phyloP scores from a whole-genome alignment of 1,284 basidiomycete species.

The Sporisorium graminicola region DNA sequence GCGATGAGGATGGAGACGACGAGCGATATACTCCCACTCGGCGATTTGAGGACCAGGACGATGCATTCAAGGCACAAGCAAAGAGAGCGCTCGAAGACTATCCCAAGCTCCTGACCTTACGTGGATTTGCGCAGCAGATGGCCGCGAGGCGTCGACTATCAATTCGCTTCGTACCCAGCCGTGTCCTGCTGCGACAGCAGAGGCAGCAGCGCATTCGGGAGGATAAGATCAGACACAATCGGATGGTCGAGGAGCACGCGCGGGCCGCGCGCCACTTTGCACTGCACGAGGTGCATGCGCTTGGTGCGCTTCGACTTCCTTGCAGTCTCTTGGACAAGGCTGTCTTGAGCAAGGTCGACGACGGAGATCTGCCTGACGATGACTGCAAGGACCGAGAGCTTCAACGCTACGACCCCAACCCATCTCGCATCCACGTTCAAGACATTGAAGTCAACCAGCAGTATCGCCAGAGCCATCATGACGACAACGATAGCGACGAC shows the following conservation, averaged over 20 bases:
- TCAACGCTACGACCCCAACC: not conserved
- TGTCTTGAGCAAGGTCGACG: not conserved
- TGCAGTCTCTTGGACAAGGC: not conserved
- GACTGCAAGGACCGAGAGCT: not conserved
- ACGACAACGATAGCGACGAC: not conserved
- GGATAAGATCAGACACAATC: not conserved
- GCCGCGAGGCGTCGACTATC: not conserved
- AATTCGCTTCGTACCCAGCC: not conserved
- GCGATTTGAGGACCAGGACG: slow-evolving; percentile 11
- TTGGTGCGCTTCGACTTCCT: not conserved
- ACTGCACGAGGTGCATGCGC: not conserved
- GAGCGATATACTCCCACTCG: not conserved
- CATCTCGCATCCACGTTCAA: not conserved
- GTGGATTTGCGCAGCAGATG: not conserved
- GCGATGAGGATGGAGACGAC: not conserved
- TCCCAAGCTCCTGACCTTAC: not conserved
- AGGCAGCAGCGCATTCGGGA: not conserved
- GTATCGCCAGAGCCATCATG: not conserved
- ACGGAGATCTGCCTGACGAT: not conserved
- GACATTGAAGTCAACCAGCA: not conserved
- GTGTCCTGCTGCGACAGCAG: not conserved
- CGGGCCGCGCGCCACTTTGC: not conserved
- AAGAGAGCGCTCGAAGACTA: not conserved
- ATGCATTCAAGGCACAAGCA: not conserved
- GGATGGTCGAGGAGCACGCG: not conserved